phyloP scores from a whole-genome alignment of 2,329 filamentous ascomycete species.

The Botrytis paeoniae region DNA sequence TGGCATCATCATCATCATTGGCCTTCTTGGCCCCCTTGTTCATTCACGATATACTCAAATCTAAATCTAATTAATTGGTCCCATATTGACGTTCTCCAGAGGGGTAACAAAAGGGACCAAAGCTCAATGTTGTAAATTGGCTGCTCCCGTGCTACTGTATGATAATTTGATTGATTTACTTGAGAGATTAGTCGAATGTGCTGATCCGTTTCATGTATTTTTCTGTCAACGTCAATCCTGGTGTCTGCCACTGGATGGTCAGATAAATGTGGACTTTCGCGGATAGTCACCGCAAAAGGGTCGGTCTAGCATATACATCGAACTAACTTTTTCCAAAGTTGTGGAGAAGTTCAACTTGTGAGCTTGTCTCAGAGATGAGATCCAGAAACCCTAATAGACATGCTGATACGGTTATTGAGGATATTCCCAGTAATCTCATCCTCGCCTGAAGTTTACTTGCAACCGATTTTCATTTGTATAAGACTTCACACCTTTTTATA shows the following conservation, averaged over 20 bases:
- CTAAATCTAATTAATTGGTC: constrained; percentile 5
- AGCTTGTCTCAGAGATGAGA: constrained; percentile 12
- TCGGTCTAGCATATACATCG: background rate
- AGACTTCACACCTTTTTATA: background rate
- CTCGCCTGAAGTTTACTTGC: background rate
- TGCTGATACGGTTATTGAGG: background rate
- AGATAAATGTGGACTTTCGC: constrained; percentile 13
- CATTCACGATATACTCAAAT: background rate
- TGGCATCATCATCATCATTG: background rate
- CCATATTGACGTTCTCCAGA: constrained; percentile 5
- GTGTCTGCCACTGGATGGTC: background rate
- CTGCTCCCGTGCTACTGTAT: background rate
- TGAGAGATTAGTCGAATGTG: constrained; percentile 9
- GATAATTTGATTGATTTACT: constrained; percentile 6
- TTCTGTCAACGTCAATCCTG: constrained; percentile 1
- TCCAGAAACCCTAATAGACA: background rate
- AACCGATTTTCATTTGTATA: background rate
- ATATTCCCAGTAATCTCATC: background rate
- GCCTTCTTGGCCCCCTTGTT: background rate
- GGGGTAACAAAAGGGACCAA: background rate
- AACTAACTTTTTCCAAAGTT: background rate
- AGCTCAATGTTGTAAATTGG: background rate
- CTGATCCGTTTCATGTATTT: constrained; percentile 19
- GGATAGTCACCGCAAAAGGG: constrained; percentile 9
- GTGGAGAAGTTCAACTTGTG: background rate